phyloP scores from a whole-genome alignment of 257 asterid species.

The Solanum neorickii region DNA sequence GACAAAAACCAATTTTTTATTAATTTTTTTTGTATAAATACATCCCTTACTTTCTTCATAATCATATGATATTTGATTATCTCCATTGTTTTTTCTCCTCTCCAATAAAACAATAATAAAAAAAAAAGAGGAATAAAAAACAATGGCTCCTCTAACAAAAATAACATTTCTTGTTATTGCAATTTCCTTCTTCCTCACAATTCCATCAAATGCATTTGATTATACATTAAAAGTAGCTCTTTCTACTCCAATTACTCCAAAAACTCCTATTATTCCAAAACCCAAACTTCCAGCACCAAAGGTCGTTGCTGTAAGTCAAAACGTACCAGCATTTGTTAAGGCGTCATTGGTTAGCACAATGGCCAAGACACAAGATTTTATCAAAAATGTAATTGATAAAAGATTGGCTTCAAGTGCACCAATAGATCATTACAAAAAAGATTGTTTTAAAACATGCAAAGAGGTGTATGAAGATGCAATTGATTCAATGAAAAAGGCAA shows the following conservation, averaged over 20 bases:
- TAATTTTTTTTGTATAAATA: not conserved
- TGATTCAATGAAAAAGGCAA: constrained; percentile 14
- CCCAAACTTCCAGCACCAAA: not conserved
- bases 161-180: constrained; percentile 2
- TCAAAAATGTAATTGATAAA: constrained; percentile 10
- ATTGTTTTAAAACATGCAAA: constrained; percentile 16
- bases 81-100: not conserved
- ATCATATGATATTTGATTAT: not conserved
- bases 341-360: constrained; percentile 12
- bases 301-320: not conserved
- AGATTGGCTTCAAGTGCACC: not conserved
- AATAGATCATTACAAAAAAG: not conserved
- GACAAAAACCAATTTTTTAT: not conserved
- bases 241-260: not conserved
- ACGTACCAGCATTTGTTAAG: constrained; percentile 1
- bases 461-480: constrained; percentile 17
- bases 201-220: not conserved
- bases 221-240: not conserved
- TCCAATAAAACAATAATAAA: not conserved
- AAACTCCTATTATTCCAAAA: not conserved
- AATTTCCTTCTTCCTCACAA: not conserved
- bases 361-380: constrained; percentile 12
- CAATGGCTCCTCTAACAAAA: constrained; percentile 6
- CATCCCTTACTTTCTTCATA: not conserved
- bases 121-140: not conserved